Conservation (phyloP, 805 yeast species). For the Spathaspora gorwiae region DNA sequence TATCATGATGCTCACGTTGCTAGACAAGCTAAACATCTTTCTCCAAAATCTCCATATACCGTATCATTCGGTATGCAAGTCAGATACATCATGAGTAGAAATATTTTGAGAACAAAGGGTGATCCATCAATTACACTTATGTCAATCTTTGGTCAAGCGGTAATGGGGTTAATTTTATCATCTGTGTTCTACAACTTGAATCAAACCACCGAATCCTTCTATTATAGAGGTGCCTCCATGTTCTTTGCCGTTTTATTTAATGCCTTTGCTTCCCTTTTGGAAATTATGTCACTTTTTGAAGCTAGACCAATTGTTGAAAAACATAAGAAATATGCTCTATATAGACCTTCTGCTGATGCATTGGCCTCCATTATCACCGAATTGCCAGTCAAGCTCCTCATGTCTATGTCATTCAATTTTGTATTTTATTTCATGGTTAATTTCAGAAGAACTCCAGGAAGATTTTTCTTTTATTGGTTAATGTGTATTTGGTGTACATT, state of each 20-base stretch:
- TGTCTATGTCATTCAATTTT: slow-evolving; percentile 27
- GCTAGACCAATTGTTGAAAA: slow-evolving; percentile 64
- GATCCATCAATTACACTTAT: slow-evolving; percentile 53
- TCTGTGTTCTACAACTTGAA: slow-evolving; percentile 54
- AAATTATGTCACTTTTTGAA: slow-evolving; percentile 53
- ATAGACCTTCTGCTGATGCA: slow-evolving; percentile 72
- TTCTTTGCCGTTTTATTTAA: slow-evolving; percentile 59
- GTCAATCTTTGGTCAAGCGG: slow-evolving; percentile 47
- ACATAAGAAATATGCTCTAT: slow-evolving; percentile 68
- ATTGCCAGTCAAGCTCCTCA: slow-evolving; percentile 52
- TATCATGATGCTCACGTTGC: slow-evolving; percentile 23
- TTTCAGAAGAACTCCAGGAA: slow-evolving; percentile 32
- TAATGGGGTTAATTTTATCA: slow-evolving; percentile 57
- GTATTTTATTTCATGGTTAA: slow-evolving; percentile 47
- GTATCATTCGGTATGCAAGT: slow-evolving; percentile 48
- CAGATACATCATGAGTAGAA: slow-evolving; percentile 49
- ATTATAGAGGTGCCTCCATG: slow-evolving; percentile 59
- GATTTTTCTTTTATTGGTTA: slow-evolving; percentile 36
- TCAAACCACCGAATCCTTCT: slow-evolving; percentile 49
- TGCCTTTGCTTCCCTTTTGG: slow-evolving; percentile 58
- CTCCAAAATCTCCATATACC: slow-evolving; percentile 32
- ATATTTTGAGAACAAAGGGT: slow-evolving; percentile 50
- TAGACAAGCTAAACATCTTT: slow-evolving; percentile 37
- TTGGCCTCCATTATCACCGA: slow-evolving; percentile 57
- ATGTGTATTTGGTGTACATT: slow-evolving; percentile 27